Percentiles rank a stretch among this genome's conserved stretches.
phyloP scores from a whole-genome alignment of 2,329 filamentous ascomycete species.

The Colletotrichum gigasporum region DNA sequence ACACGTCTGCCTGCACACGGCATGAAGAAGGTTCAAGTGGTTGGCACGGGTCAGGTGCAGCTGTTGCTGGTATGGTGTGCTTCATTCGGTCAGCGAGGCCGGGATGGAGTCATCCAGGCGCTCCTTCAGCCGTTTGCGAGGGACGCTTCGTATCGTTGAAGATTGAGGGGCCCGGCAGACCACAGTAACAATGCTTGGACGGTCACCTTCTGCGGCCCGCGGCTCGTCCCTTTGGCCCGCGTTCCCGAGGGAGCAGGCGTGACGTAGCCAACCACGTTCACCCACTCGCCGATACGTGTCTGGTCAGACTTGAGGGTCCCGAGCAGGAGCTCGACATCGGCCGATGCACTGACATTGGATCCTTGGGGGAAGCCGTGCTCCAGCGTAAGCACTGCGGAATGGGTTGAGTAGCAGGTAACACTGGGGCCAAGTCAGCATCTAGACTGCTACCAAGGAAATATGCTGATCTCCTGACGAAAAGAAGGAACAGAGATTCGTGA shows the following conservation, averaged over 20 bases:
- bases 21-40: neutral
- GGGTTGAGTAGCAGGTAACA: constrained; percentile 60
- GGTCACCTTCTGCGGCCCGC: constrained; percentile 41
- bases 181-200: constrained; percentile 84
- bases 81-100: neutral
- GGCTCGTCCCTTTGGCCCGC: constrained; percentile 19
- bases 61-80: neutral
- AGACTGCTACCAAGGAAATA: neutral
- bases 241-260: constrained; percentile 39
- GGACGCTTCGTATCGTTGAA: constrained; percentile 52
- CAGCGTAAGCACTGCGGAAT: constrained; percentile 70
- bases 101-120: neutral
- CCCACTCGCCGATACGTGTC: constrained; percentile 80
- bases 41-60: neutral
- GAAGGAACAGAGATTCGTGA: neutral
- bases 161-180: constrained; percentile 76
- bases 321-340: constrained; percentile 79
- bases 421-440: constrained; percentile 49
- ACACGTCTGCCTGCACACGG: constrained; percentile 16
- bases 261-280: constrained; percentile 89
- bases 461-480: neutral
- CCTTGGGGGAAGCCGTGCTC: constrained; percentile 70
- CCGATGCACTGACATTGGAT: constrained; percentile 60
- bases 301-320: constrained; percentile 70
- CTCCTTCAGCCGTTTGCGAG: neutral